Evolutionary conservation across 2,329 filamentous ascomycete species (phyloP), one percentile per base, ranked within the genome.

Genomic region (Fusarium continuum): DNA sequence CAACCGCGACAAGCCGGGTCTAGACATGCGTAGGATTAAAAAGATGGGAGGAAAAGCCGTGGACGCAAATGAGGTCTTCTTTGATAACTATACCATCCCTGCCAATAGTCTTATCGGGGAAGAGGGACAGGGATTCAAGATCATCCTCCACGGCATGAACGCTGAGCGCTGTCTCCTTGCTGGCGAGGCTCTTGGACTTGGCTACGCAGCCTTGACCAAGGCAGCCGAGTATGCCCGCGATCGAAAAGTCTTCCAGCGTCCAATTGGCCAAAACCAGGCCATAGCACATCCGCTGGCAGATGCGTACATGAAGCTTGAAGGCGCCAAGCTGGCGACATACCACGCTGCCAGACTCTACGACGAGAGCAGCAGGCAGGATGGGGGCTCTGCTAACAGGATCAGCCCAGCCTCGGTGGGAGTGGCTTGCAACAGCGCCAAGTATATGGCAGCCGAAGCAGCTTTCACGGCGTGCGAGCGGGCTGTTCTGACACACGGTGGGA

Each of bases 61-160:
- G 2, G 91, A 95, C 69, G 91, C 91, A 1, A 96, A 96, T 66
- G 91, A 95, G 72, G 89, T 96, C 2, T 96, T 96, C 75, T 95
- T 96, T 72, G 91, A 95, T 74, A 85, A 88, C 65, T 96, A 93
- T 74, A 74, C 76, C 5, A 85, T 95, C 13, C 85, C 88, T 0
- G 82, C 82, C 0, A 80, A 86, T 34, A 80, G 86, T 0, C 78
- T 94, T 0, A 85, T 96, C 35, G 92, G 92, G 1, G 72, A 84
- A 26, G 90, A 95, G 73, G 87, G 88, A 6, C 82, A 91, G 54
- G 92, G 92, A 0, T 96, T 96, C 81, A 89, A 88, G 69, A 89
- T 92, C 51, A 85, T 93, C 47, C 82, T 93, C 20, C 88, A 92
- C 68, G 90, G 91, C 3, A 91, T 93, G 88, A 93, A 93, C 64